phyloP scores from a whole-genome alignment of 2,329 filamentous ascomycete species.

The Penicillium verrucosum region DNA sequence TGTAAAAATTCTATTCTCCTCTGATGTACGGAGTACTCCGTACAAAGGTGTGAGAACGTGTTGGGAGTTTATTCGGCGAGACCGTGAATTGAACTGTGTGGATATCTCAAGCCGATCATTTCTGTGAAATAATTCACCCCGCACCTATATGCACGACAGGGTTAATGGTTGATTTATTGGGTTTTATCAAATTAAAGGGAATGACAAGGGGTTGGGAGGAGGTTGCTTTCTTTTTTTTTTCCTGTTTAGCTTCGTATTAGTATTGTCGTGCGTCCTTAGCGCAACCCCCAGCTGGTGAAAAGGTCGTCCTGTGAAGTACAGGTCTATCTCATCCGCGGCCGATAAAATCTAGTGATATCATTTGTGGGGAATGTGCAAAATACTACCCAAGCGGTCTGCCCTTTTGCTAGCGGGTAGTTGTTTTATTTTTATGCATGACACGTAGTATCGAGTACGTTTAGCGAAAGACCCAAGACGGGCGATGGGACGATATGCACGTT shows the following conservation, averaged over 20 bases:
- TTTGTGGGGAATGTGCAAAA: not conserved
- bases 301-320: not conserved
- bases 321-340: not conserved
- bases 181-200: not conserved
- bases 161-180: not conserved
- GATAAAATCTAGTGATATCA: not conserved
- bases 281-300: not conserved
- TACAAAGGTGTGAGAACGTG: not conserved
- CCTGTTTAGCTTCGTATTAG: not conserved
- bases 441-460: not conserved
- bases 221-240: not conserved
- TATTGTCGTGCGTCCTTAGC: not conserved
- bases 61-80: not conserved
- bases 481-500: not conserved
- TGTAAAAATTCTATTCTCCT: not conserved
- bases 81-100: not conserved
- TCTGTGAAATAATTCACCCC: slow-evolving; percentile 1
- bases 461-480: not conserved
- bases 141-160: not conserved
- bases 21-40: not conserved
- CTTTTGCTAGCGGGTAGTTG: not conserved
- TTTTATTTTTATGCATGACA: slow-evolving; percentile 1
- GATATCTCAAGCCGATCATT: slow-evolving; percentile 5
- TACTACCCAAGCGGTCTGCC: not conserved
- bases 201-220: not conserved